These are phyloP conservation scores for Dipteronia sinensis DNA, from an alignment of 345 rosid genomes.

Conservation along the genomic window DNA sequence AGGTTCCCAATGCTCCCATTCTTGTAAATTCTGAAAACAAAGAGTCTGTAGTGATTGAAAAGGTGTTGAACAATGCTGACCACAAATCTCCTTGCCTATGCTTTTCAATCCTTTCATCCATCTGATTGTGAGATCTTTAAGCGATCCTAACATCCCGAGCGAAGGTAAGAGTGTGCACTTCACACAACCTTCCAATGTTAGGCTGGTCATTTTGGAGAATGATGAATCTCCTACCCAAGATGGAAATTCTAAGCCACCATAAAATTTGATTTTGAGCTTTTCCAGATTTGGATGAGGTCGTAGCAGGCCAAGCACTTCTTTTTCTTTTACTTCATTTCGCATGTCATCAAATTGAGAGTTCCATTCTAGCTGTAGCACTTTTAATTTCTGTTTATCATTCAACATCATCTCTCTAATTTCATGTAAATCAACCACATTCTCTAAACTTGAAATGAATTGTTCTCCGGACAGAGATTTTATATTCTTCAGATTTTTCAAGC, in stretches of 20 bases:
- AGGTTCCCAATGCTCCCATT: not conserved
- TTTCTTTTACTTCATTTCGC: not conserved
- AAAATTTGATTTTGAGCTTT: not conserved
- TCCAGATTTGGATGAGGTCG: not conserved
- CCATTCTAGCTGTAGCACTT: not conserved
- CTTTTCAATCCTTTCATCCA: not conserved
- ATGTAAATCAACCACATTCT: not conserved
- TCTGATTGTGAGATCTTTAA: slow-evolving; percentile 1
- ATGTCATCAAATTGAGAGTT: not conserved
- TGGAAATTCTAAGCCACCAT: not conserved
- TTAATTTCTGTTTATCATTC: not conserved
- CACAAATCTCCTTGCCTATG: not conserved
- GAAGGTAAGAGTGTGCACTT: not conserved
- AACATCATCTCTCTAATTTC: not conserved
- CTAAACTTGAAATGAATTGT: not conserved
- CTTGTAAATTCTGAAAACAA: not conserved
- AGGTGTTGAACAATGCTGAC: not conserved
- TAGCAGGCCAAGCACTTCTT: not conserved
- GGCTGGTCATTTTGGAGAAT: not conserved
- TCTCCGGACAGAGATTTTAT: not conserved
- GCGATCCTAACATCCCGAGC: not conserved
- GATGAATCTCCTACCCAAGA: slow-evolving; percentile 8
- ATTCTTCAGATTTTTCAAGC: not conserved
- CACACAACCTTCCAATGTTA: not conserved
- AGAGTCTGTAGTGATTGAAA: not conserved